Base-by-base conservation (phyloP, 352 stramenopile species). In the Globisporangium perplexum region DNA sequence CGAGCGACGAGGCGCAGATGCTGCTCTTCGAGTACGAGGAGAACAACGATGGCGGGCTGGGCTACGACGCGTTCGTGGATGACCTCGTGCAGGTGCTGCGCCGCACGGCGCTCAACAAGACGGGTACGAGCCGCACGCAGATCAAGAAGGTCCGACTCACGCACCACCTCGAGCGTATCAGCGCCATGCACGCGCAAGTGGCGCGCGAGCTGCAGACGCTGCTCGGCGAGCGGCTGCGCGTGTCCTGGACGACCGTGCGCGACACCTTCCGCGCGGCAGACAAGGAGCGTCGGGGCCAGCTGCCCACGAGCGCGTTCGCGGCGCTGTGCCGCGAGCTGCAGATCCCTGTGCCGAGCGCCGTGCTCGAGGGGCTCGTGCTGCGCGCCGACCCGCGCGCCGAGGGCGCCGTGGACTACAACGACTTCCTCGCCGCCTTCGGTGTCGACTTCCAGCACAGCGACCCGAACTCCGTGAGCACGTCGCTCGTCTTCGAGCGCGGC, bases 11-110 rank as follows among this genome's bases (percentile, higher is more conserved):
- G 26, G 80, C 75, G 20, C 76, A 83, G 57, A 67, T 66, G 38
- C 62, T 90, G 35, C 62, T 78, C 4, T 73, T 85, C 48, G 80
- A 90, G 49, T 90, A 83, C 59, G 80, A 90, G 26, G 80, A 90
- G 65, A 90, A 82, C 65, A 90, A 88, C 64, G 80, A 90, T 53
- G 60, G 55, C 26, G 61, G 57, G 15, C 55, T 88, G 14, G 53
- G 52, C 26, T 90, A 90, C 68, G 67, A 67, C 44, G 57, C 60
- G 7, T 90, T 90, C 41, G 73, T 90, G 26, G 67, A 82, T 42
- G 72, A 88, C 20, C 53, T 90, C 28, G 73, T 73, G 46, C 68
- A 75, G 30, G 66, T 79, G 3, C 42, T 84, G 12, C 69, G 73
- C 11, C 71, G 74, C 14, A 65, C 65, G 4, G 70, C 64, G 24